A percentile compares a stretch with the other conserved stretches of the same genome.
Conservation (phyloP, 148 eudicot species). For the Dysphania ambrosioides region DNA sequence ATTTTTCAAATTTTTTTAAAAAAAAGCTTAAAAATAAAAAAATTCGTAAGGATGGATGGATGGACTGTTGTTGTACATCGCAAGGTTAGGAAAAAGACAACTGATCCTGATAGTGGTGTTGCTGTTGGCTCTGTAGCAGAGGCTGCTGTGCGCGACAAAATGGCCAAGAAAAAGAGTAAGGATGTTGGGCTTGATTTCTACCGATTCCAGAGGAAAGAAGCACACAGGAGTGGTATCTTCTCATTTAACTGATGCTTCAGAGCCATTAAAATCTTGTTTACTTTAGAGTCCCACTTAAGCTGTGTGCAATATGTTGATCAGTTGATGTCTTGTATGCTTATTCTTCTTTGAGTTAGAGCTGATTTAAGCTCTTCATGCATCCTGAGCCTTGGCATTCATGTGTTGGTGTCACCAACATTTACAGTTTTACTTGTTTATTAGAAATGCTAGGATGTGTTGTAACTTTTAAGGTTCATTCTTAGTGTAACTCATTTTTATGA, state of each 20-base stretch:
- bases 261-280: background rate
- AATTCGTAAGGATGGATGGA: no score
- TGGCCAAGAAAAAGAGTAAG: constrained; percentile 68
- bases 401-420: background rate
- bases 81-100: constrained; percentile 85
- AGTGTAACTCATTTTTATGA: no score
- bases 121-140: constrained; percentile 83
- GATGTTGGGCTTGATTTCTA: constrained; percentile 81
- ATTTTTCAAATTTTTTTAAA: no score
- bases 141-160: constrained; percentile 71
- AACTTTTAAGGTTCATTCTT: background rate
- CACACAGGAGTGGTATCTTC: constrained; percentile 67
- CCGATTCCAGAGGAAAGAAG: constrained; percentile 87
- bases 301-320: background rate
- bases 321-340: background rate
- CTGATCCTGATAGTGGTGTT: constrained; percentile 82
- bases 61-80: constrained; percentile 90
- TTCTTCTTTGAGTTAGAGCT: background rate
- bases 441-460: background rate
- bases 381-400: background rate
- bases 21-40: no score
- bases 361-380: background rate
- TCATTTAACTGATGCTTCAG: constrained; percentile 3
- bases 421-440: background rate
- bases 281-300: background rate